Base-by-base conservation (phyloP, 495 filamentous ascomycete species). In the Aspergillus egyptiacus region DNA sequence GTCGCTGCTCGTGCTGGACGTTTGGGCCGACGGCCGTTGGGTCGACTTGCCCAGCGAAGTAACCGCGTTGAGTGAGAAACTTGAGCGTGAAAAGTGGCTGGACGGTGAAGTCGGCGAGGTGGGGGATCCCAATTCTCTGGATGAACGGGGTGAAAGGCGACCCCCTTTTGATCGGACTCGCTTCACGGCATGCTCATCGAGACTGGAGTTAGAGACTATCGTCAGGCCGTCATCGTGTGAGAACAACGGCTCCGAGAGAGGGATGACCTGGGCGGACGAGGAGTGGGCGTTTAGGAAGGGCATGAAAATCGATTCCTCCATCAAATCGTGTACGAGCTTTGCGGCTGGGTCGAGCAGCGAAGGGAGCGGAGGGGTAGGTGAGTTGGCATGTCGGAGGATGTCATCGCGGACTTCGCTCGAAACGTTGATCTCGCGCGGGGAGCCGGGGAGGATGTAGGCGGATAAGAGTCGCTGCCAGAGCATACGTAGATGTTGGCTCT, bases 391-490 rank as follows among this genome's bases (percentile, higher is more conserved):
- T 10, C 73, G 74, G 13, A 99, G 70, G 23, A 99, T 72, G 14
- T 77, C 73, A 57, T 96, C 87, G 3, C 94, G 86, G 24, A 96
- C 87, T 51, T 84, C 78, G 28, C 84, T 81, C 13, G 91, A 89
- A 23, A 99, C 79, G 57, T 99, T 99, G 59, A 98, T 90, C 64
- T 98, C 89, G 30, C 88, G 81, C 1, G 87, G 86, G 7, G 88
- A 82, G 50, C 85, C 91, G 13, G 74, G 75, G 38, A 71, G 51
- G 37, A 78, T 72, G 52, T 77, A 78, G 10, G 74, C 74, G 19
- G 64, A 63, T 33, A 84, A 56, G 23, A 85, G 61, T 19, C 82
- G 72, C 43, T 78, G 68, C 82, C 82, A 85, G 2, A 95, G 75
- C 67, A 84, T 85, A 27, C 81, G 79, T 25, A 96, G 71, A 54